Percentiles rank a stretch among this genome's conserved stretches.
Evolutionary conservation across 345 rosid genomes (phyloP).

Genomic region (Ceriops zippeliana): DNA sequence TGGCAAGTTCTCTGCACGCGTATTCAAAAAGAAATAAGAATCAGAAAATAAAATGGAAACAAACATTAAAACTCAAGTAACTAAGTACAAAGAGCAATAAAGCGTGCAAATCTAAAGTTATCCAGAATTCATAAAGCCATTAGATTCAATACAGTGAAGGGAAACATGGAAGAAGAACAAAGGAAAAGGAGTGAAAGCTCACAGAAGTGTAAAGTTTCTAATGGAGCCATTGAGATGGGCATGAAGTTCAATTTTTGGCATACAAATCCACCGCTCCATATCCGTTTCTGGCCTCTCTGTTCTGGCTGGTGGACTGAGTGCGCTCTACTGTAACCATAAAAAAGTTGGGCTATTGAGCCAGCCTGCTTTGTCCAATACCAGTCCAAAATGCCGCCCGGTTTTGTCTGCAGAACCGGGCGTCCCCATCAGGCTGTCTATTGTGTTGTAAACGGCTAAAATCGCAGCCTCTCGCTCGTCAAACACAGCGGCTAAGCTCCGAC

Average conservation of each 20-base stretch:
- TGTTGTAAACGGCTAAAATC: too few relatives aligned
- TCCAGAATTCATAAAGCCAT: neutral
- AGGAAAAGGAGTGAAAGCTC: slow-evolving; percentile 11
- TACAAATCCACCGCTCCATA: slow-evolving; percentile 50
- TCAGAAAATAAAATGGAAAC: neutral
- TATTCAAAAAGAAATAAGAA: neutral
- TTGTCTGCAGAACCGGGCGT: too few relatives aligned
- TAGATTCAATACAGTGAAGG: neutral
- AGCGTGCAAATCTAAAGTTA: neutral
- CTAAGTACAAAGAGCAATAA: neutral
- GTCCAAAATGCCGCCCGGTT: too few relatives aligned
- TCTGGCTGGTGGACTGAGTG: neutral
- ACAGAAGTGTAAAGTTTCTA: slow-evolving; percentile 83
- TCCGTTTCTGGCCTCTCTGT: slow-evolving; percentile 8
- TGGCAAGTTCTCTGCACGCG: too few relatives aligned
- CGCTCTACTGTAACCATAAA: too few relatives aligned
- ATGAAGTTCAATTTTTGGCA: slow-evolving; percentile 93
- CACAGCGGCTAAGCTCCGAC: neutral
- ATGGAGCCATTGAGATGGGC: slow-evolving; percentile 98
- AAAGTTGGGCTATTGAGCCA: too few relatives aligned
- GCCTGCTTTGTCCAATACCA: too few relatives aligned
- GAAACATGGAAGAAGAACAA: neutral
- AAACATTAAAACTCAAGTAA: neutral
- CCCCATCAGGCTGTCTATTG: too few relatives aligned
- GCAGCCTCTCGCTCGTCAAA: too few relatives aligned